A percentile compares a stretch with the other conserved stretches of the same genome.
Evolutionary conservation across 2,329 filamentous ascomycete genomes (phyloP).

Genomic region (Alternaria sp.): DNA sequence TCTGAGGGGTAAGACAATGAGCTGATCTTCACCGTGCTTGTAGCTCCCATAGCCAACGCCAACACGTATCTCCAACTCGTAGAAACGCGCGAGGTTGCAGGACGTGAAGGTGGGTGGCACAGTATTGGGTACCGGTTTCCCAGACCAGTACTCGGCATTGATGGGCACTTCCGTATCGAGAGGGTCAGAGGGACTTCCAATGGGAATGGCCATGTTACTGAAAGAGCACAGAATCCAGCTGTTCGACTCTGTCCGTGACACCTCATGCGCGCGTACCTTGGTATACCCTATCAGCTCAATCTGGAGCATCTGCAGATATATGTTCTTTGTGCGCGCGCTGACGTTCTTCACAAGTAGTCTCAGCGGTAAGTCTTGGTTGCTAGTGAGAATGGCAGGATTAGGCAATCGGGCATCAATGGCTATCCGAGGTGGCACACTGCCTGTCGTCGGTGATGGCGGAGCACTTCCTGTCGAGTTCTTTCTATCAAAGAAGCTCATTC

Average conservation of each 20-base stretch:
- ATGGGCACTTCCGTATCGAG: conserved; percentile 72
- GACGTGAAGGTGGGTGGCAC: conserved; percentile 86
- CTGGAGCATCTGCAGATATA: conserved; percentile 80
- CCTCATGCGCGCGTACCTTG: conserved; percentile 76
- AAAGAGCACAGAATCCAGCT: conserved; percentile 78
- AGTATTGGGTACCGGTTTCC: conserved; percentile 76
- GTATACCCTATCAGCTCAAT: conserved; percentile 83
- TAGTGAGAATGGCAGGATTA: conserved; percentile 85
- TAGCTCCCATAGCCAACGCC: conserved; percentile 76
- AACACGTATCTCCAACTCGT: conserved; percentile 82
- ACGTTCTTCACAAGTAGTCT: conserved; percentile 80
- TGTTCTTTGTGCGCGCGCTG: conserved; percentile 68
- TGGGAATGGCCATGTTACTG: conserved; percentile 72
- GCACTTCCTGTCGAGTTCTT: conserved; percentile 33
- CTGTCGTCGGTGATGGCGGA: conserved; percentile 28
- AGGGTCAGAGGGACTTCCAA: conserved; percentile 65
- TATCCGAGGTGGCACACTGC: conserved; percentile 57
- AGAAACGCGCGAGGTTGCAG: conserved; percentile 83
- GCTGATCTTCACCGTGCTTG: conserved; percentile 66
- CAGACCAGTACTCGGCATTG: conserved; percentile 75
- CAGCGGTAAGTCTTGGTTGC: conserved; percentile 83
- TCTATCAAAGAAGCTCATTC: conserved; percentile 65
- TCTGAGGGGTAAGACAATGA: conserved; percentile 77
- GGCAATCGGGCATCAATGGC: conserved; percentile 85
- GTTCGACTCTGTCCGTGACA: conserved; percentile 71